Percentiles rank a stretch among this genome's conserved stretches.
These are phyloP conservation scores for Starmera pachycereana DNA, from an alignment of 805 yeast genomes.

Conservation along the genomic window DNA sequence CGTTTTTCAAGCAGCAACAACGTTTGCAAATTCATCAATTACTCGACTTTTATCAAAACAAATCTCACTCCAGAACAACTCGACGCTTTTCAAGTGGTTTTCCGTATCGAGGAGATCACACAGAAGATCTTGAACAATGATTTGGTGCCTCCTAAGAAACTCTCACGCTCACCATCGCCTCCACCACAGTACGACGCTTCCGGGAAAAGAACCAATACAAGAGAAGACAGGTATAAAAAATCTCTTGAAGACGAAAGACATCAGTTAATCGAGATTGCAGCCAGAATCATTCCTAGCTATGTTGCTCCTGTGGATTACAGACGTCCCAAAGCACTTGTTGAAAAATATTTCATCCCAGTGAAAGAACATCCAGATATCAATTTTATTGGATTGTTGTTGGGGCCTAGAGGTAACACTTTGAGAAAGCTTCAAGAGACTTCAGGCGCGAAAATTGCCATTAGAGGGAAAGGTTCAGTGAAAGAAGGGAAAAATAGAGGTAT, in stretches of 20 bases:
- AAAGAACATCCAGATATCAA: constrained; percentile 85
- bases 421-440: constrained; percentile 71
- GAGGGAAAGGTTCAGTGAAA: constrained; percentile 95
- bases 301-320: constrained; percentile 72
- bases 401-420: constrained; percentile 92
- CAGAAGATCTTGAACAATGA: constrained; percentile 42
- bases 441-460: constrained; percentile 81
- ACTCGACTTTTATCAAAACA: constrained; percentile 36
- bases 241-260: constrained; percentile 73
- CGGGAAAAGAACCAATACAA: constrained; percentile 81
- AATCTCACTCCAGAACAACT: constrained; percentile 66
- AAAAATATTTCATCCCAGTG: constrained; percentile 78
- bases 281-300: constrained; percentile 62
- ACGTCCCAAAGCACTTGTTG: constrained; percentile 61
- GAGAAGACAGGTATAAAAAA: constrained; percentile 55
- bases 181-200: constrained; percentile 79
- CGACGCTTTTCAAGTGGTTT: constrained; percentile 57
- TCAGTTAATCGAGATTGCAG: constrained; percentile 63
- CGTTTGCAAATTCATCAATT: constrained; percentile 8
- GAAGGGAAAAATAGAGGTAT: constrained; percentile 61
- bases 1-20: constrained; percentile 2
- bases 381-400: constrained; percentile 82
- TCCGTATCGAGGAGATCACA: constrained; percentile 75
- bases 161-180: constrained; percentile 70
- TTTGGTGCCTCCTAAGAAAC: constrained; percentile 35